Percentiles rank a stretch among this genome's conserved stretches.
phyloP scores from a whole-genome alignment of 768 basidiomycete species.

The Tylopilus felleus region DNA sequence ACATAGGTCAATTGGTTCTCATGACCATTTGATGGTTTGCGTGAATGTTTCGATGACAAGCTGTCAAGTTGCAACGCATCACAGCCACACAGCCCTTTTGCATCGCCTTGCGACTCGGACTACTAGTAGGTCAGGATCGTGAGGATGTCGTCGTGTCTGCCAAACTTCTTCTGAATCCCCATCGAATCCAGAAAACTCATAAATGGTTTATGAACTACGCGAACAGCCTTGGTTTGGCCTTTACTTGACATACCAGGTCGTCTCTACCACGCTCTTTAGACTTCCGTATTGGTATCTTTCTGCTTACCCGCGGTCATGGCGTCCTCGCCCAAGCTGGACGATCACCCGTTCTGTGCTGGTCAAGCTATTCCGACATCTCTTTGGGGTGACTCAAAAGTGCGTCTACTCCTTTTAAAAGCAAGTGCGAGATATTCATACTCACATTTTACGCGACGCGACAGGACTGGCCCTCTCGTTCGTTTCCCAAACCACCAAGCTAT shows the following conservation, averaged over 20 bases:
- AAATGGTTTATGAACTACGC: constrained; percentile 6
- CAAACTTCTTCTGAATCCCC: background rate
- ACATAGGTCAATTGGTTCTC: no score
- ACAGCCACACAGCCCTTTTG: background rate
- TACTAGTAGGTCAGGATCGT: background rate
- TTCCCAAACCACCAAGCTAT: constrained; percentile 23
- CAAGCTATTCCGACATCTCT: constrained; percentile 18
- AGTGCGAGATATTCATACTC: background rate
- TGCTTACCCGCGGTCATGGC: constrained; percentile 20
- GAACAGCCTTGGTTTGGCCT: constrained; percentile 14
- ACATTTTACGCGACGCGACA: background rate
- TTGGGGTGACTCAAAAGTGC: constrained; percentile 19
- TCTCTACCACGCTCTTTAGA: constrained; percentile 20
- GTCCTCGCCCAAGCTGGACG: constrained; percentile 24
- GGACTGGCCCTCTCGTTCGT: constrained; percentile 18
- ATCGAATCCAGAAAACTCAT: background rate
- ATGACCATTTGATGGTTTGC: no score
- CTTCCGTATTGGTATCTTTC: constrained; percentile 25
- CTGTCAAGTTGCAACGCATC: no score
- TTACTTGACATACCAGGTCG: constrained; percentile 20
- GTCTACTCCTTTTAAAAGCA: background rate
- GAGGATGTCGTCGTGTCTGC: background rate
- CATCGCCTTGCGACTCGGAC: background rate
- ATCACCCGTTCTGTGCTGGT: constrained; percentile 21
- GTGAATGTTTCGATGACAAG: no score